Conservation (phyloP, 1,284 basidiomycete genomes). For the Ustilago hordei region DNA sequence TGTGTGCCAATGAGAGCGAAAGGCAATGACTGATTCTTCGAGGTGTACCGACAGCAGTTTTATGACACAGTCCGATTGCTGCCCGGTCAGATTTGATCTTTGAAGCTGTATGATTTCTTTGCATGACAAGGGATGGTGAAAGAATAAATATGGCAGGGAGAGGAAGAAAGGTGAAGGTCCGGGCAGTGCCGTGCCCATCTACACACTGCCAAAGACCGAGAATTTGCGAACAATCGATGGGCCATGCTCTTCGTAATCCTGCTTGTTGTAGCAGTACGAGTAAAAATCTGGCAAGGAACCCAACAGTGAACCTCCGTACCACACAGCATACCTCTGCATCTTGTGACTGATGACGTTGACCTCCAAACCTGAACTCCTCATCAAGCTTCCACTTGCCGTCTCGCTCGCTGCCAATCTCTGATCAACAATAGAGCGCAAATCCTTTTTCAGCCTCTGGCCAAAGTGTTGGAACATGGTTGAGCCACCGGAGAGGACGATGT, state of each 20-base stretch:
- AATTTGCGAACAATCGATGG: slow-evolving; percentile 78
- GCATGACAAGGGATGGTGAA: neutral
- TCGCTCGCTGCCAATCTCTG: slow-evolving; percentile 85
- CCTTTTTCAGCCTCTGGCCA: slow-evolving; percentile 92
- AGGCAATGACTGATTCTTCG: too few species aligned
- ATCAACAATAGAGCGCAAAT: slow-evolving; percentile 93
- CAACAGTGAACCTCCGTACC: slow-evolving; percentile 92
- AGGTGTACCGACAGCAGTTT: too few species aligned
- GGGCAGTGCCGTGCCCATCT: neutral
- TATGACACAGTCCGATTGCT: too few species aligned
- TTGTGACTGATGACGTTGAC: slow-evolving; percentile 94
- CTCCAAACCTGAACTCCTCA: slow-evolving; percentile 72
- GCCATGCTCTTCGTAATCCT: slow-evolving; percentile 96
- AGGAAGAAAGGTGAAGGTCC: neutral
- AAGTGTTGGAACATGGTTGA: slow-evolving; percentile 99
- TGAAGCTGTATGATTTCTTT: neutral
- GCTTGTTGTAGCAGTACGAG: slow-evolving; percentile 95
- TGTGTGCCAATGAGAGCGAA: too few species aligned
- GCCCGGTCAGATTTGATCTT: too few species aligned
- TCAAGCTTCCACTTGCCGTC: slow-evolving; percentile 79
- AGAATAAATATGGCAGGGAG: neutral
- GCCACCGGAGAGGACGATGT: slow-evolving; percentile 94
- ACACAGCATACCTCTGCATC: slow-evolving; percentile 96
- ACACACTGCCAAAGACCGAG: slow-evolving; percentile 62
- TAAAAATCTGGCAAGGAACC: slow-evolving; percentile 88